These are phyloP conservation scores for Plectosphaerella plurivora DNA, from an alignment of 2,329 filamentous ascomycete genomes.

Conservation along the genomic window DNA sequence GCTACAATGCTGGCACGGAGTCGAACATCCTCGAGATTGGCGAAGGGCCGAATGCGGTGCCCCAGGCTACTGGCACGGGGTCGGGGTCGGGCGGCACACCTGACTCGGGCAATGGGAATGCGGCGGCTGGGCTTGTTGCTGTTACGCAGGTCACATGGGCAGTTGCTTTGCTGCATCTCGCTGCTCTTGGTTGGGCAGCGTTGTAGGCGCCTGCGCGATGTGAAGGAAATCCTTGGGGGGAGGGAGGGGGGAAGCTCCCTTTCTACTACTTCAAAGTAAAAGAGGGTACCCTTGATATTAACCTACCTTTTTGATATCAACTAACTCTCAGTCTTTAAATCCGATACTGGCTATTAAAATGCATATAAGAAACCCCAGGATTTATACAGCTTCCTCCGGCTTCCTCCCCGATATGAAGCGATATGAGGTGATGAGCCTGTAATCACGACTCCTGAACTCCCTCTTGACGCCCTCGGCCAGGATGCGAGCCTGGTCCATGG, in stretches of 20 bases:
- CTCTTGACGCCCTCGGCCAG: constrained; percentile 37
- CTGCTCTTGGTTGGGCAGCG: background rate
- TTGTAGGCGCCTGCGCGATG: too few relatives aligned
- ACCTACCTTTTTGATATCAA: too few relatives aligned
- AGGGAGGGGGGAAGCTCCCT: too few relatives aligned
- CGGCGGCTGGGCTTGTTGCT: background rate
- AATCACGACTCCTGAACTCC: constrained; percentile 28
- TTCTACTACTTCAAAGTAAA: too few relatives aligned
- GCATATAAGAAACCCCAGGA: too few relatives aligned
- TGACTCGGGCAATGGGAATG: background rate
- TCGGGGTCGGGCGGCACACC: background rate
- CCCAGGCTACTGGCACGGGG: background rate
- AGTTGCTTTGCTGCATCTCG: background rate
- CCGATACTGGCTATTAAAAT: too few relatives aligned
- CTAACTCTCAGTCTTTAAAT: too few relatives aligned
- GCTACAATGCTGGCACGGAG: constrained; percentile 28
- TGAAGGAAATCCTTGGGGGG: too few relatives aligned
- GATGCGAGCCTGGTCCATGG: constrained; percentile 32
- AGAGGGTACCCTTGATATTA: too few relatives aligned
- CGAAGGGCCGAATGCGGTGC: background rate
- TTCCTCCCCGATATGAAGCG: constrained; percentile 26
- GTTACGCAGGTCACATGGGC: background rate
- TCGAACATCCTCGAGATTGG: constrained; percentile 41
- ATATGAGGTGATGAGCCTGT: constrained; percentile 27
- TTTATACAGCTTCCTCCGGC: constrained; percentile 5